Conservation (phyloP, 2,329 filamentous ascomycete species). For the Botrytis medusae region DNA sequence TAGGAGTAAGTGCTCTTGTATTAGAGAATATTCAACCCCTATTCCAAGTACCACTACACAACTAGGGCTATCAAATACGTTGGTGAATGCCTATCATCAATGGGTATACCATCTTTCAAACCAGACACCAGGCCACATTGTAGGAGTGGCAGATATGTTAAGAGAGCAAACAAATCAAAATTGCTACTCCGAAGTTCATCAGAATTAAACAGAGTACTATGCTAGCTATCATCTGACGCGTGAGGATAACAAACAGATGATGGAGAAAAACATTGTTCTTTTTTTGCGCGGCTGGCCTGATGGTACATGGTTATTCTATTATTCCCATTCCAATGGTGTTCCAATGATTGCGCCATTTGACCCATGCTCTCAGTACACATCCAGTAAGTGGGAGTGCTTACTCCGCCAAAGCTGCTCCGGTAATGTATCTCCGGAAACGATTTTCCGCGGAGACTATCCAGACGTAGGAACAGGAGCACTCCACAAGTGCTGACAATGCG, state of each 20-base stretch:
- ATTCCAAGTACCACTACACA: not conserved
- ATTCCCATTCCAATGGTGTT: not conserved
- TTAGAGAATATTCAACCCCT: not conserved
- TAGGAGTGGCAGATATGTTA: not conserved
- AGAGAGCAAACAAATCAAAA: not conserved
- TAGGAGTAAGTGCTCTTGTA: not conserved
- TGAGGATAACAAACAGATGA: not conserved
- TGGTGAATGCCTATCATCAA: not conserved
- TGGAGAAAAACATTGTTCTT: not conserved
- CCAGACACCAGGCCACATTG: not conserved
- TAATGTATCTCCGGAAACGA: conserved; percentile 3
- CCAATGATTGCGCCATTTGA: not conserved
- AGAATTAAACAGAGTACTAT: no score
- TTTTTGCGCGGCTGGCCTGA: not conserved
- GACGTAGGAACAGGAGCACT: conserved; percentile 6
- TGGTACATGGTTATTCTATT: not conserved
- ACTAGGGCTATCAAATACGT: not conserved
- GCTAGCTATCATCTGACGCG: not conserved
- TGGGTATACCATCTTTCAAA: not conserved
- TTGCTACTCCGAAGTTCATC: not conserved
- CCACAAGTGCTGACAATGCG: conserved; percentile 2
- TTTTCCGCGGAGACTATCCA: conserved; percentile 1
- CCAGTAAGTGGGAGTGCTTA: conserved; percentile 7
- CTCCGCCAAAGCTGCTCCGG: conserved; percentile 13
- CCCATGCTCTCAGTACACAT: not conserved